A percentile compares a stretch with the other conserved stretches of the same genome.
phyloP scores from a whole-genome alignment of 495 filamentous ascomycete genomes.

The Bacidia rubella region DNA sequence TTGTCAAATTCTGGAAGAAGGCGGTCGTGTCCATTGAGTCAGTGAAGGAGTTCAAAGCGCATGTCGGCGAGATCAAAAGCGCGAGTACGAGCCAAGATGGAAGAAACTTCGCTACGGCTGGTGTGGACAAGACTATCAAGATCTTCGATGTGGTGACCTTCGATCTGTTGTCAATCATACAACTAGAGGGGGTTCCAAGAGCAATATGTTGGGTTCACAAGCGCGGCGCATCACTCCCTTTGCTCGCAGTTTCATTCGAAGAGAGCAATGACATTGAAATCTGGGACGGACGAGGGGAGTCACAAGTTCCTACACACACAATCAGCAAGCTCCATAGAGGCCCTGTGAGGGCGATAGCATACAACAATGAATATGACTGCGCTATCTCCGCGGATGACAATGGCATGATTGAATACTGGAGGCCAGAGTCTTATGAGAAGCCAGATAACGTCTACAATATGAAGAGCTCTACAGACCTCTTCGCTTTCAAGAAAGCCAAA shows the following conservation, averaged over 20 bases:
- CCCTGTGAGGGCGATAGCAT: slow-evolving; percentile 70
- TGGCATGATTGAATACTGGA: slow-evolving; percentile 97
- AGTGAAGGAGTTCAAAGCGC: slow-evolving; percentile 92
- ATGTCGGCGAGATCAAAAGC: slow-evolving; percentile 69
- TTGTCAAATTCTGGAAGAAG: slow-evolving; percentile 99
- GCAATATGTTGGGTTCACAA: slow-evolving; percentile 88
- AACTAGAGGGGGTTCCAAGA: slow-evolving; percentile 57
- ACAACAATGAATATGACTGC: slow-evolving; percentile 80
- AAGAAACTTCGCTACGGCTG: slow-evolving; percentile 83
- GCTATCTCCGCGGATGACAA: slow-evolving; percentile 77
- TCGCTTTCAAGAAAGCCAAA: slow-evolving; percentile 94
- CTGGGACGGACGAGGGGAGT: slow-evolving; percentile 83
- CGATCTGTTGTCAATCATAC: slow-evolving; percentile 71
- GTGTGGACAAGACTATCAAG: slow-evolving; percentile 76
- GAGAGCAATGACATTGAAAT: slow-evolving; percentile 56
- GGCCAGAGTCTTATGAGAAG: slow-evolving; percentile 71
- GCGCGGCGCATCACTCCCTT: slow-evolving; percentile 71
- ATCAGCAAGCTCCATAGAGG: slow-evolving; percentile 62
- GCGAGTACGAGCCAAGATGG: slow-evolving; percentile 80
- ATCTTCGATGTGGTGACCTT: slow-evolving; percentile 96
- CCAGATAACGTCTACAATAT: slow-evolving; percentile 81
- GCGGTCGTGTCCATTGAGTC: slow-evolving; percentile 81
- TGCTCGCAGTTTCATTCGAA: slow-evolving; percentile 82
- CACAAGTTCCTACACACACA: slow-evolving; percentile 55
- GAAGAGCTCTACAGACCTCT: slow-evolving; percentile 85